phyloP scores from a whole-genome alignment of 2,329 filamentous ascomycete genomes.

The Fusarium praegraminearum region DNA sequence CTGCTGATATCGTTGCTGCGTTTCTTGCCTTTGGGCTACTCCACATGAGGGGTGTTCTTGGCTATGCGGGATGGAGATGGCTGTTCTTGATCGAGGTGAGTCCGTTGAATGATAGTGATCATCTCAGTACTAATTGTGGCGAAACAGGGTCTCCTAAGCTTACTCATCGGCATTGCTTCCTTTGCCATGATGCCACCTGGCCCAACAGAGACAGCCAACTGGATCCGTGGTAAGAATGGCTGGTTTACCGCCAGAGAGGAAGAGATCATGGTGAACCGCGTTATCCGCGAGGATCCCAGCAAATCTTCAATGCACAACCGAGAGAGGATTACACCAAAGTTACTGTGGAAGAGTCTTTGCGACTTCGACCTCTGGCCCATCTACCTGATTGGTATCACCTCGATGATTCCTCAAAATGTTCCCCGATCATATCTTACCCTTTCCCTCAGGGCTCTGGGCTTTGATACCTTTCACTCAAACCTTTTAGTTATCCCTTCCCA shows the following conservation, averaged over 20 bases:
- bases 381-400: background rate
- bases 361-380: background rate
- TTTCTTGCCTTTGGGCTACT: background rate
- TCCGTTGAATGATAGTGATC: accelerated
- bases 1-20: background rate
- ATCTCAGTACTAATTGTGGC: accelerated
- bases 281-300: background rate
- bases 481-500: background rate
- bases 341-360: background rate
- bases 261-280: background rate
- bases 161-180: background rate
- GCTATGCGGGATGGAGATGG: background rate
- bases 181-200: background rate
- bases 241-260: background rate
- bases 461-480: background rate
- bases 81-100: background rate
- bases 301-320: background rate
- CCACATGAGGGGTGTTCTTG: background rate
- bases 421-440: background rate
- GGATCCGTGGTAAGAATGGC: background rate
- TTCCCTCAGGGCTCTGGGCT: background rate
- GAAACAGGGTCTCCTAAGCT: background rate
- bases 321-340: background rate
- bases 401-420: background rate
- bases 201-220: background rate